A percentile compares a stretch with the other conserved stretches of the same genome.
phyloP scores from a whole-genome alignment of 768 basidiomycete genomes.

The Tricholoma furcatifolium region DNA sequence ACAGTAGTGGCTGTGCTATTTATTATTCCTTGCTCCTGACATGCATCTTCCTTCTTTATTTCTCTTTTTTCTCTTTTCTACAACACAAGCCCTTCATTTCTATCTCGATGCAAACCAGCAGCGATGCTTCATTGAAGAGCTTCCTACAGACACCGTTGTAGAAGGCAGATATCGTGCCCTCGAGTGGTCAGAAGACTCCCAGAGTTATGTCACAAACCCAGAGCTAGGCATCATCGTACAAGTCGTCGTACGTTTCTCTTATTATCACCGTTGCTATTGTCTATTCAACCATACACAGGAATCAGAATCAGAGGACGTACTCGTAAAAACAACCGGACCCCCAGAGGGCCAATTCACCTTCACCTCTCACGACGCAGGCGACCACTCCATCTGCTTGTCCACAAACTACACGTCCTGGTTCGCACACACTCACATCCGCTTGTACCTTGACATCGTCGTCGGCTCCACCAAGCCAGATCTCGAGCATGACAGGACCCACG shows the following conservation, averaged over 20 bases:
- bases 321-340: slow-evolving; percentile 90
- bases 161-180: slow-evolving; percentile 93
- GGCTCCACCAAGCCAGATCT: slow-evolving; percentile 83
- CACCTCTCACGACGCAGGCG: slow-evolving; percentile 94
- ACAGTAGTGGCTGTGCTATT: slow-evolving; percentile 7
- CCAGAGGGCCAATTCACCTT: slow-evolving; percentile 94
- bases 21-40: not conserved
- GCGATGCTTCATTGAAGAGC: slow-evolving; percentile 94
- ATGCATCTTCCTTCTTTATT: not conserved
- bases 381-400: slow-evolving; percentile 95
- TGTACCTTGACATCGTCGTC: slow-evolving; percentile 93
- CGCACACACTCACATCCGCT: slow-evolving; percentile 81
- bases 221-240: slow-evolving; percentile 88
- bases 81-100: slow-evolving; percentile 83
- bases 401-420: slow-evolving; percentile 93
- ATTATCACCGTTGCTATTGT: not conserved
- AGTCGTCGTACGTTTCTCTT: slow-evolving; percentile 66
- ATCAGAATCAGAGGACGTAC: slow-evolving; percentile 73
- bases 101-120: slow-evolving; percentile 94
- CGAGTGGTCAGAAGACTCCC: slow-evolving; percentile 79
- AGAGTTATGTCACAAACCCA: slow-evolving; percentile 67
- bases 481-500: slow-evolving; percentile 86
- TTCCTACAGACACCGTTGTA: slow-evolving; percentile 92
- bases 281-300: slow-evolving; percentile 53
- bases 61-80: slow-evolving; percentile 7